Base-by-base conservation (phyloP, 2,329 filamentous ascomycete species). In the Exophiala spinifera region DNA sequence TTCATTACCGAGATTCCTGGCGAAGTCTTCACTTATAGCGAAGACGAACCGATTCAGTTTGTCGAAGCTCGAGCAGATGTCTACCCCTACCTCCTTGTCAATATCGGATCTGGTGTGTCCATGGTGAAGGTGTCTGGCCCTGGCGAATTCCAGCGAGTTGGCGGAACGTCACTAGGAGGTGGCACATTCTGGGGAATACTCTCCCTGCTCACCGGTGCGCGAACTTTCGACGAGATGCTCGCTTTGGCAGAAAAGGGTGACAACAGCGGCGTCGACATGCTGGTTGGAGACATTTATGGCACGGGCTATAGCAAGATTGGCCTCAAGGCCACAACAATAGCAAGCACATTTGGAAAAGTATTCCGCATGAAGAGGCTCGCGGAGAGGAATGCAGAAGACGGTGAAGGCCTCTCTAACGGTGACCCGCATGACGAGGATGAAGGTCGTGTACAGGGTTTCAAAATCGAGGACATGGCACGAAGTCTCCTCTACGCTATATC, bases 1-100 rank as follows among this genome's bases (percentile, higher is more conserved):
- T 97, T 99, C 78, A 97, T 97, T 68, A 95, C 90, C 61, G 91
- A 97, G 70, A 97, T 99, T 56, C 94, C 94, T 17, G 85, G 88
- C 63, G 94, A 99, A 73, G 92, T 99, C 51, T 99, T 99, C 68
- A 96, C 91, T 17, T 97, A 97, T 73, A 91, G 88, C 68, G 60
- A 63, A 43, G 92, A 95, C 70, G 86, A 94, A 64, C 91, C 91
- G 3, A 95, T 96, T 88, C 83, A 89, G 66, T 97, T 96, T 68
- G 84, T 87, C 62, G 83, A 86, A 57, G 84, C 90, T 1, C 78
- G 79, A 42, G 78, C 84, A n/a, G 85, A 92, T 63, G 90, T 96
- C 56, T 97, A 99, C 70, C 94, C 94, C 2, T 99, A 99, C 69
- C 84, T 99, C 40, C 84, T 99, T 25, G 94, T 99, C 66, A 99